Conservation (phyloP, 2,329 filamentous ascomycete species). For the Clonostachys rhizophaga region DNA sequence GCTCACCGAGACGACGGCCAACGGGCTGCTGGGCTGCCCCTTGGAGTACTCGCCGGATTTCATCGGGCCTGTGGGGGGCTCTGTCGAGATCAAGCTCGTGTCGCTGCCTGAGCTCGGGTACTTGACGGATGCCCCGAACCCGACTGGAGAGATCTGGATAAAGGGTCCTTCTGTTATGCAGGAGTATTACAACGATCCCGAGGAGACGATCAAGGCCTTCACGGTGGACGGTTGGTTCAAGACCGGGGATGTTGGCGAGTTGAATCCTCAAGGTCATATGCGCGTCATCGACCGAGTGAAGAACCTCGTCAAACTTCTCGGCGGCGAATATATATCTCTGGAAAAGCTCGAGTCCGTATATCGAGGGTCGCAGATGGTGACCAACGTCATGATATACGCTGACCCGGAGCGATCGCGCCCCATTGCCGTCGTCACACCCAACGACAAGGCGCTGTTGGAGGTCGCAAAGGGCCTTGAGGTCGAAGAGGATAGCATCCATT, state of each 20-base stretch:
- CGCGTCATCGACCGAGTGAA: slow-evolving; percentile 14
- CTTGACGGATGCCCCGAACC: slow-evolving; percentile 64
- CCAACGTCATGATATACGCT: slow-evolving; percentile 84
- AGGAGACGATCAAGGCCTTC: slow-evolving; percentile 76
- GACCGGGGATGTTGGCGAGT: slow-evolving; percentile 82
- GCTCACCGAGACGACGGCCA: slow-evolving; percentile 86
- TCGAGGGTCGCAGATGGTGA: slow-evolving; percentile 71
- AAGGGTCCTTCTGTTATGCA: slow-evolving; percentile 70
- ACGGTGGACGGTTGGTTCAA: slow-evolving; percentile 83
- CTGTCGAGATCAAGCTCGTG: slow-evolving; percentile 86
- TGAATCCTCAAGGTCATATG: slow-evolving; percentile 66
- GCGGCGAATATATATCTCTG: slow-evolving; percentile 70
- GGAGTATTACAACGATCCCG: slow-evolving; percentile 79
- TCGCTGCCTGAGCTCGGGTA: slow-evolving; percentile 89
- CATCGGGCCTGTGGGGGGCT: slow-evolving; percentile 73
- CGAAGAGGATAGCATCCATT: slow-evolving; percentile 62
- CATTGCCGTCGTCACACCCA: slow-evolving; percentile 72
- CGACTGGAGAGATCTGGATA: slow-evolving; percentile 91
- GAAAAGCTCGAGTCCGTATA: slow-evolving; percentile 95
- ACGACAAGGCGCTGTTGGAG: slow-evolving; percentile 57
- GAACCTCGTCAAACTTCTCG: not conserved
- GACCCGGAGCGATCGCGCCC: slow-evolving; percentile 71
- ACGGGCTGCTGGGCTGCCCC: slow-evolving; percentile 78
- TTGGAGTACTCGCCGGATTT: slow-evolving; percentile 75
- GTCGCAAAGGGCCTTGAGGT: slow-evolving; percentile 59